These are phyloP conservation scores for Daldinia sp. DNA, from an alignment of 2,329 filamentous ascomycete genomes.

Conservation along the genomic window DNA sequence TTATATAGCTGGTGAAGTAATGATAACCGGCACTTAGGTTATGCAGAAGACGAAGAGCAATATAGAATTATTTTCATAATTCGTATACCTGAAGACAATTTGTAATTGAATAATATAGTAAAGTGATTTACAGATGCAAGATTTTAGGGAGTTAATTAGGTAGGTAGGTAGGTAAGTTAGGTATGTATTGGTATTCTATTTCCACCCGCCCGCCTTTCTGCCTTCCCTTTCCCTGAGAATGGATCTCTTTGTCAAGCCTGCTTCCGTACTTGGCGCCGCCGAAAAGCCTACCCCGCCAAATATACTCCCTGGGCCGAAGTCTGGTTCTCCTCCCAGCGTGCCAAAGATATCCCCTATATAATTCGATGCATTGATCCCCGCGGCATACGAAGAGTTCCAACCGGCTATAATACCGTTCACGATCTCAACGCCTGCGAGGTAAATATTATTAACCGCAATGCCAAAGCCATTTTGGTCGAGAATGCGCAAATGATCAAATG, in stretches of 20 bases:
- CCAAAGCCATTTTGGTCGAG: constrained; percentile 70
- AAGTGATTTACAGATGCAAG: no score
- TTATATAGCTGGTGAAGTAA: neutral
- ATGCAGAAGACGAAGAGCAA: neutral
- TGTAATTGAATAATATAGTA: neutral
- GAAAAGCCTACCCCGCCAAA: neutral
- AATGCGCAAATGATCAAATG: constrained; percentile 70
- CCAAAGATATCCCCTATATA: constrained; percentile 5
- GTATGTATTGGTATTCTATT: neutral
- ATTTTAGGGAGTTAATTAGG: no score
- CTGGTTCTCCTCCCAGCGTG: neutral
- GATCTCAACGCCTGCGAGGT: neutral
- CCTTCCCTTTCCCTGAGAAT: neutral
- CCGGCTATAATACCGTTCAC: neutral
- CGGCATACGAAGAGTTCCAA: neutral
- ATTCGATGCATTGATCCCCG: neutral
- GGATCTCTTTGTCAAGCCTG: neutral
- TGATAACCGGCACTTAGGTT: neutral
- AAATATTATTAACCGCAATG: constrained; percentile 1
- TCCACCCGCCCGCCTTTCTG: neutral
- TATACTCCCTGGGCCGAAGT: neutral
- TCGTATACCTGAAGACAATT: neutral
- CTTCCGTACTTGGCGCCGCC: neutral
- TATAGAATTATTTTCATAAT: neutral
- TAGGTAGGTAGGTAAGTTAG: no score